These are phyloP conservation scores for Blakeslea trispora DNA, from an alignment of 371 early-diverging fungal genomes.

Conservation along the genomic window DNA sequence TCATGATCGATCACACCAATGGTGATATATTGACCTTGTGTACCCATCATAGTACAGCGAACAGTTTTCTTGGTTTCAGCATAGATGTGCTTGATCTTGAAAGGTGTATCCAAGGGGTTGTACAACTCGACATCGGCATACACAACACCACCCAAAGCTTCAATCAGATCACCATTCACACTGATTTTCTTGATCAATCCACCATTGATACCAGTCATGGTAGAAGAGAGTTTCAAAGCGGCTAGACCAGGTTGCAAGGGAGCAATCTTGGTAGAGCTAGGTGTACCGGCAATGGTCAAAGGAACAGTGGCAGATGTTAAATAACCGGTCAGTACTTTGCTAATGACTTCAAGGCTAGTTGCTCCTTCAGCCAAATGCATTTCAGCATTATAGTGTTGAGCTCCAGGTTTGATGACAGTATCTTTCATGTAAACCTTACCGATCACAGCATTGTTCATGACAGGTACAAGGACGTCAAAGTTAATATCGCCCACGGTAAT, in stretches of 20 bases:
- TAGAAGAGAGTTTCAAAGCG: slow-evolving; percentile 45
- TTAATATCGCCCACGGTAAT: slow-evolving; percentile 53
- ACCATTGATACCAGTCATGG: slow-evolving; percentile 50
- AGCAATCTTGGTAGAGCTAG: slow-evolving; percentile 40
- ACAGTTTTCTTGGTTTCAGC: slow-evolving; percentile 18
- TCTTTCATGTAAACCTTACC: slow-evolving; percentile 40
- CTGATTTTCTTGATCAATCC: slow-evolving; percentile 34
- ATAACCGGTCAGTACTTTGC: slow-evolving; percentile 35
- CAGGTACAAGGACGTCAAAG: slow-evolving; percentile 47
- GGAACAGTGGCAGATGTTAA: slow-evolving; percentile 43
- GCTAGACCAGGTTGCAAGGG: slow-evolving; percentile 49
- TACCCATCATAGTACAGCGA: slow-evolving; percentile 1
- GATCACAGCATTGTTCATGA: slow-evolving; percentile 29
- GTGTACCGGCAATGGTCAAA: slow-evolving; percentile 45
- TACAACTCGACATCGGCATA: slow-evolving; percentile 36
- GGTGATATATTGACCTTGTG: slow-evolving; percentile 4
- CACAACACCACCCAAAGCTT: slow-evolving; percentile 10
- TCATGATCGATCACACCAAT: slow-evolving; percentile 26
- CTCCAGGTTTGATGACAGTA: slow-evolving; percentile 52
- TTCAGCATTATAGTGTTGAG: slow-evolving; percentile 39
- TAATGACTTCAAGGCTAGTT: slow-evolving; percentile 24
- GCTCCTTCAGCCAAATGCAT: slow-evolving; percentile 37
- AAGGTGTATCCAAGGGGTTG: slow-evolving; percentile 49
- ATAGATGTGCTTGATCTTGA: slow-evolving; percentile 35
- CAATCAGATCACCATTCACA: slow-evolving; percentile 15